phyloP scores from a whole-genome alignment of 2,329 filamentous ascomycete genomes.

The Stagonosporopsis vannaccii region DNA sequence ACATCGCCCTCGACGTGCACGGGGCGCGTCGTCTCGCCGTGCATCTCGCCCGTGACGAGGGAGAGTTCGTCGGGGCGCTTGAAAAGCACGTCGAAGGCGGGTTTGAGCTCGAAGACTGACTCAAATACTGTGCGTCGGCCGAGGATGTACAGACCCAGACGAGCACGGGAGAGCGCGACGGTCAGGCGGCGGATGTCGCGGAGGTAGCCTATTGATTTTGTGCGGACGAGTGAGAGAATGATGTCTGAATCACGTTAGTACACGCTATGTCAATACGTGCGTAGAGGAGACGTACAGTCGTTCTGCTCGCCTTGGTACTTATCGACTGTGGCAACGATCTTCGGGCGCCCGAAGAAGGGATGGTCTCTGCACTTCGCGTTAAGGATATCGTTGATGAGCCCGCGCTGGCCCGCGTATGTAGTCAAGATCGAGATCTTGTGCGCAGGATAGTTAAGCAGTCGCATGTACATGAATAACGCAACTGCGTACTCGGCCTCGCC shows the following conservation, averaged over 20 bases:
- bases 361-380: conserved; percentile 83
- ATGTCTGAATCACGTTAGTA: conserved; percentile 66
- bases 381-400: conserved; percentile 87
- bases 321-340: conserved; percentile 91
- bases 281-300: conserved; percentile 76
- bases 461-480: conserved; percentile 96
- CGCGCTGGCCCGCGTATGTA: conserved; percentile 91
- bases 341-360: conserved; percentile 85
- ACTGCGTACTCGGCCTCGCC: conserved; percentile 98
- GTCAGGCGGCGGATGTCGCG: conserved; percentile 93
- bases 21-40: conserved; percentile 67
- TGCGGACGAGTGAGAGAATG: conserved; percentile 90
- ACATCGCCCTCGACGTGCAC: conserved; percentile 49
- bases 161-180: conserved; percentile 89
- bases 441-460: conserved; percentile 89
- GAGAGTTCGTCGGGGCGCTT: conserved; percentile 80
- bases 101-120: conserved; percentile 82
- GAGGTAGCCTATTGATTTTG: conserved; percentile 87
- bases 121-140: conserved; percentile 90
- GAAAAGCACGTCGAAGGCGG: conserved; percentile 82
- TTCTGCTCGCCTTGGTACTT: conserved; percentile 99
- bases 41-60: conserved; percentile 86
- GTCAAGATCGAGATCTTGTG: conserved; percentile 85
- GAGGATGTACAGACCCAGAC: conserved; percentile 89
- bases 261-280: not conserved